A percentile compares a stretch with the other conserved stretches of the same genome.
Conservation (phyloP, 768 basidiomycete genomes). For the Trametes punicea region DNA sequence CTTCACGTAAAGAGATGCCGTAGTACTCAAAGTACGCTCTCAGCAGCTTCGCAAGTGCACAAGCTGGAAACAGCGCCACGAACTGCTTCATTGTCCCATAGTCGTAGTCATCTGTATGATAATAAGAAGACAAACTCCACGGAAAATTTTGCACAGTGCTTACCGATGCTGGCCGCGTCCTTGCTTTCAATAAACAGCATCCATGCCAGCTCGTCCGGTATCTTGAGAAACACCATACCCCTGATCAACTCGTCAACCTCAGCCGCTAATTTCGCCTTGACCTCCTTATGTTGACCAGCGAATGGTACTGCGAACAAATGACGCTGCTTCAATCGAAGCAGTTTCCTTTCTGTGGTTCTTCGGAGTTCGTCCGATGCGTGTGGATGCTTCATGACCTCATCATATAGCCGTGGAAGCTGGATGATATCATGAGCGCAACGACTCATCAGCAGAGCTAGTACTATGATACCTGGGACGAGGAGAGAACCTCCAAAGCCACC, state of each 20-base stretch:
- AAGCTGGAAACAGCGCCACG: conserved; percentile 60
- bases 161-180: conserved; percentile 61
- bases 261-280: conserved; percentile 47
- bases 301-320: conserved; percentile 60
- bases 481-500: conserved; percentile 64
- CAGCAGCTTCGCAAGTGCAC: conserved; percentile 54
- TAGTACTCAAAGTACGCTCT: conserved; percentile 66
- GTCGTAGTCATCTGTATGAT: conserved; percentile 57
- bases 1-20: conserved; percentile 43
- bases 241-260: conserved; percentile 71
- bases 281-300: conserved; percentile 26
- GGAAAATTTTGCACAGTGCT: conserved; percentile 1
- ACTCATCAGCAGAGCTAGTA: background rate
- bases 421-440: conserved; percentile 8
- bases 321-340: conserved; percentile 61
- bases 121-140: background rate
- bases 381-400: conserved; percentile 80
- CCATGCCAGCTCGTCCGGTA: conserved; percentile 86
- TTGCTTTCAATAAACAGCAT: conserved; percentile 66
- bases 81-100: conserved; percentile 54
- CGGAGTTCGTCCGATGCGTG: conserved; percentile 76
- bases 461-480: conserved; percentile 51
- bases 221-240: conserved; percentile 71
- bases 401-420: conserved; percentile 70
- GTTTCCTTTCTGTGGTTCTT: conserved; percentile 70